Conservation (phyloP, 805 yeast genomes). For the Wickerhamomyces mucosus region DNA sequence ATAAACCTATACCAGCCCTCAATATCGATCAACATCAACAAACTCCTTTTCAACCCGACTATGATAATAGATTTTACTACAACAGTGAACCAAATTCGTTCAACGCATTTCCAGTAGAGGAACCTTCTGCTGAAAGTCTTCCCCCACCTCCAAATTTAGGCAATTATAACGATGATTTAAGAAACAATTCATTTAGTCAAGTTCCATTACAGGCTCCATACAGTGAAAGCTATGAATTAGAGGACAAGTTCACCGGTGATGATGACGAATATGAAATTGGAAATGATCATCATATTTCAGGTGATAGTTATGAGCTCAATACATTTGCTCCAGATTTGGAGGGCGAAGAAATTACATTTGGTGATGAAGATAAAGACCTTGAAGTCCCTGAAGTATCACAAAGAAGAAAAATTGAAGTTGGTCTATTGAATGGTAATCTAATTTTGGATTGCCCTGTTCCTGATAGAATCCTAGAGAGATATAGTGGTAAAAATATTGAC, state of each 20-base stretch:
- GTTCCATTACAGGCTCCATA: slow-evolving; percentile 4
- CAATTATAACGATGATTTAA: slow-evolving; percentile 1
- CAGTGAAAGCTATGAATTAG: slow-evolving; percentile 3
- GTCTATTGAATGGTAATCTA: slow-evolving; percentile 55
- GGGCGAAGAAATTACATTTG: slow-evolving; percentile 10
- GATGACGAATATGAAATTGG: slow-evolving; percentile 31
- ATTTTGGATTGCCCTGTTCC: slow-evolving; percentile 87
- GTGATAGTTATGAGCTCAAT: slow-evolving; percentile 20
- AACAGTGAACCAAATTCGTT: slow-evolving; percentile 8
- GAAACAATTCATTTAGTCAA: slow-evolving; percentile 4
- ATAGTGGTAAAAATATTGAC: slow-evolving; percentile 31
- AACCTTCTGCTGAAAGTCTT: too few species aligned
- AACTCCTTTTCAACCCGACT: slow-evolving; percentile 1
- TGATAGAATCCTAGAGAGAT: slow-evolving; percentile 49
- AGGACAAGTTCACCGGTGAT: slow-evolving; percentile 7
- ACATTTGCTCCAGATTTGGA: slow-evolving; percentile 13
- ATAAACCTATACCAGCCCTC: slow-evolving; percentile 11
- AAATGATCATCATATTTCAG: slow-evolving; percentile 12
- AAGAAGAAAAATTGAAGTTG: slow-evolving; percentile 22
- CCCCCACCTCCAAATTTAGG: not conserved
- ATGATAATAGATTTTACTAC: slow-evolving; percentile 11
- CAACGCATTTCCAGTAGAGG: slow-evolving; percentile 16
- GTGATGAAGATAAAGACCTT: slow-evolving; percentile 29
- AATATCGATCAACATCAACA: slow-evolving; percentile 3
- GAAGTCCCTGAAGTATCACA: slow-evolving; percentile 38